These are phyloP conservation scores for Helicostylum pulchrum DNA, from an alignment of 192 early-diverging fungal genomes.

Conservation along the genomic window DNA sequence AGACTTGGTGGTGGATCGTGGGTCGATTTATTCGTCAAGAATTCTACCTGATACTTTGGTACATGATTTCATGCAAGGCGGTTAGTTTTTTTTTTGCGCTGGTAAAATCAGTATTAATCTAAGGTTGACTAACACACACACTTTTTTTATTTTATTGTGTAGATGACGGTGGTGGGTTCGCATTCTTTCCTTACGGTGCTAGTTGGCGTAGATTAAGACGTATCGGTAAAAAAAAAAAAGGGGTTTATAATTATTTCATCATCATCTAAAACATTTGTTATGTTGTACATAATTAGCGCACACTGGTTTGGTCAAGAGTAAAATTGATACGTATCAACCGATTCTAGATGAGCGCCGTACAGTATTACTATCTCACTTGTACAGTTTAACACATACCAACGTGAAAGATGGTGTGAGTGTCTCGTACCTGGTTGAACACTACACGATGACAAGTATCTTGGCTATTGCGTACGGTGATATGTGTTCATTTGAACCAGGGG, in stretches of 20 bases:
- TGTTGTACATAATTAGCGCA: slow-evolving; percentile 25
- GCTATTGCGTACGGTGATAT: slow-evolving; percentile 30
- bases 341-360: slow-evolving; percentile 21
- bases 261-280: not conserved
- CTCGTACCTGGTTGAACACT: slow-evolving; percentile 23
- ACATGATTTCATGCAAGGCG: slow-evolving; percentile 27
- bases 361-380: slow-evolving; percentile 5
- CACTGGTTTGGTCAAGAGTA: slow-evolving; percentile 27
- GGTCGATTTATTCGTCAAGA: slow-evolving; percentile 38
- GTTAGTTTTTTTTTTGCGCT: slow-evolving; percentile 28
- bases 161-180: slow-evolving; percentile 36
- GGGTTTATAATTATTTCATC: not conserved
- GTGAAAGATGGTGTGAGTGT: not conserved
- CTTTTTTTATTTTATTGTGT: too few species aligned
- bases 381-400: not conserved
- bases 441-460: slow-evolving; percentile 33
- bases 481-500: slow-evolving; percentile 20
- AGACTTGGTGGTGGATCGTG: slow-evolving; percentile 33
- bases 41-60: slow-evolving; percentile 23
- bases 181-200: slow-evolving; percentile 34
- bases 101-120: too few species aligned
- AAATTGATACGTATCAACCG: slow-evolving; percentile 34
- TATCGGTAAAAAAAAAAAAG: slow-evolving; percentile 22
- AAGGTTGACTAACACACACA: too few species aligned
- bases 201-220: slow-evolving; percentile 29